phyloP scores from a whole-genome alignment of 2,329 filamentous ascomycete species.

The Macrophomina phaseolina region DNA sequence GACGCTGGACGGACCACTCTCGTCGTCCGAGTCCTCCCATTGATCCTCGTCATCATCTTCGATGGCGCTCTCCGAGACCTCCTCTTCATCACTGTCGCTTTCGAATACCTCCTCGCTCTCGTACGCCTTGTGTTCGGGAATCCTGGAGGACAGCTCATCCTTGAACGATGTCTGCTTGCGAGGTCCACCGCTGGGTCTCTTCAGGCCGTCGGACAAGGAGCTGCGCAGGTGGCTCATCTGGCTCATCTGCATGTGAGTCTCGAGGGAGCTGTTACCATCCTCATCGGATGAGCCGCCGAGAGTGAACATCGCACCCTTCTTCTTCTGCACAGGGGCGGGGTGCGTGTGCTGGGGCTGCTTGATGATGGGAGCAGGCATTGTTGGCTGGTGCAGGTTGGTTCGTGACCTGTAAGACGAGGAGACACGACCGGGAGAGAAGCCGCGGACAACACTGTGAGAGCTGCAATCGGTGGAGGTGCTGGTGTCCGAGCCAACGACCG shows the following conservation, averaged over 20 bases:
- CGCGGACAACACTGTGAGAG: conserved; percentile 76
- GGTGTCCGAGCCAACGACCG: conserved; percentile 60
- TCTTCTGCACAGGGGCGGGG: conserved; percentile 56
- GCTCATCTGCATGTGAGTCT: conserved; percentile 66
- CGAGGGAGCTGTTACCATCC: conserved; percentile 79
- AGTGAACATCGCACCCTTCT: conserved; percentile 73
- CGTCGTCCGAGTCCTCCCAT: conserved; percentile 69
- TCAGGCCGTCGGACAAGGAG: conserved; percentile 60
- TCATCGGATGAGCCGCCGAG: conserved; percentile 84
- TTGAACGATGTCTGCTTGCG: conserved; percentile 86
- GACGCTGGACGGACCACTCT: conserved; percentile 81
- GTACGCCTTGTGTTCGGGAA: conserved; percentile 60
- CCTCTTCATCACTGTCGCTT: conserved; percentile 63
- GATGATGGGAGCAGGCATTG: conserved; percentile 64
- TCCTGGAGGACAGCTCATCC: conserved; percentile 74
- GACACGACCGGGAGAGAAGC: conserved; percentile 79
- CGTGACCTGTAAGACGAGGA: conserved; percentile 71
- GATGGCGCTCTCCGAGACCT: conserved; percentile 56
- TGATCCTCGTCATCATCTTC: conserved; percentile 65
- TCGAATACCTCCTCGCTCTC: conserved; percentile 65
- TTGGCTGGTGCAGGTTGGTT: conserved; percentile 58
- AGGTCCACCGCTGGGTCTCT: conserved; percentile 45
- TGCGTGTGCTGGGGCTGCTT: conserved; percentile 48
- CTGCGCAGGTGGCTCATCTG: conserved; percentile 61
- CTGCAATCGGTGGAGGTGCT: conserved; percentile 68